Evolutionary conservation across 148 eudicot species (phyloP).

Genomic region (Polygonum aviculare): DNA sequence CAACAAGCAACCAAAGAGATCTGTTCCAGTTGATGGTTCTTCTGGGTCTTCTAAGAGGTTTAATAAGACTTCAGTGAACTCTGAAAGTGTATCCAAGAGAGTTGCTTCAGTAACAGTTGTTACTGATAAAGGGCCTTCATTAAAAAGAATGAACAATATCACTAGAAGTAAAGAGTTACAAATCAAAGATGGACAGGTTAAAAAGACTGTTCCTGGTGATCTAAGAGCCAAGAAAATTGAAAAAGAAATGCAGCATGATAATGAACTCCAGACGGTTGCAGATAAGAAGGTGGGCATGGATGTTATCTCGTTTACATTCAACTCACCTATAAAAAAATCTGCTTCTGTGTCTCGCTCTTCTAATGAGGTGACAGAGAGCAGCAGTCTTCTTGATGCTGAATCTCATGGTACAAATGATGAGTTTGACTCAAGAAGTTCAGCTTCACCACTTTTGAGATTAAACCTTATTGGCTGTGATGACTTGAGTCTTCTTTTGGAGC

Average conservation of each 20-base stretch:
- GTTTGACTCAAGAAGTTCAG: constrained; percentile 22
- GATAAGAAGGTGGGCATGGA: constrained; percentile 53
- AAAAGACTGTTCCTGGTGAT: constrained; percentile 20
- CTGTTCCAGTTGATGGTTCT: constrained; percentile 22
- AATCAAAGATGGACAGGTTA: constrained; percentile 21
- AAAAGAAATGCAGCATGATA: constrained; percentile 36
- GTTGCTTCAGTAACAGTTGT: constrained; percentile 23
- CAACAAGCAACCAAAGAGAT: constrained; percentile 39
- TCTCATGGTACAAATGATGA: constrained; percentile 20
- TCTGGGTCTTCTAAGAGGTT: constrained; percentile 42
- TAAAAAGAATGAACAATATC: constrained; percentile 34
- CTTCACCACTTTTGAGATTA: constrained; percentile 32
- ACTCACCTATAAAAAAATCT: constrained; percentile 82
- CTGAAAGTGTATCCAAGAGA: constrained; percentile 37
- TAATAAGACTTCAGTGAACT: constrained; percentile 41
- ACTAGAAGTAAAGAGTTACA: constrained; percentile 34
- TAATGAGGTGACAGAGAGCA: constrained; percentile 24
- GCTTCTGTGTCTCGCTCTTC: constrained; percentile 27
- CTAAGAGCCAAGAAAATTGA: constrained; percentile 25
- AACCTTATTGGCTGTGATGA: constrained; percentile 56
- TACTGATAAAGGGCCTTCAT: constrained; percentile 31
- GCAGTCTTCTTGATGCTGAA: constrained; percentile 15
- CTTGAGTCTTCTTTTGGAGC: constrained; percentile 77
- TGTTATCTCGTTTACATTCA: constrained; percentile 90
- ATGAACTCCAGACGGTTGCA: constrained; percentile 23